phyloP scores from a whole-genome alignment of 805 yeast species.

The Candida lessepsii region DNA sequence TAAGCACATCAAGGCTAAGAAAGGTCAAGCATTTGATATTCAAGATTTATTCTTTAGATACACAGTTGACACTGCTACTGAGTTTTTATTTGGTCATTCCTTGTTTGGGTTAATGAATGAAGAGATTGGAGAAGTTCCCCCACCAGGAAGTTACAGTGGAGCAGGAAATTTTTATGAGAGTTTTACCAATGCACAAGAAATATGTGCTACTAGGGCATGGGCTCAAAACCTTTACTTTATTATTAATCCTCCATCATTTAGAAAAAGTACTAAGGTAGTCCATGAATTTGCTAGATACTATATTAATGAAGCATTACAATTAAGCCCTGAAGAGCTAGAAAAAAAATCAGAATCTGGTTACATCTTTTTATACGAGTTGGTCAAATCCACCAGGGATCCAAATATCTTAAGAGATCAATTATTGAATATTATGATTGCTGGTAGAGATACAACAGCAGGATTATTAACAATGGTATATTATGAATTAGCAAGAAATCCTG shows the following conservation, averaged over 20 bases:
- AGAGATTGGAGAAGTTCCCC: conserved; percentile 26
- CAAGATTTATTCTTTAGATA: conserved; percentile 31
- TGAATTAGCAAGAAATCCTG: conserved; percentile 34
- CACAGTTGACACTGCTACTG: conserved; percentile 39
- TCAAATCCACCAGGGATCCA: conserved; percentile 37
- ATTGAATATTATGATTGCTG: conserved; percentile 41
- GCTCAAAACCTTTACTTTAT: conserved; percentile 25
- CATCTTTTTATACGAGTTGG: conserved; percentile 40
- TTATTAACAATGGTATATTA: conserved; percentile 29
- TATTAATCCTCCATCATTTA: conserved; percentile 29
- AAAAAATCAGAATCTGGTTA: conserved; percentile 30
- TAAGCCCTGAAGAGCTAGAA: conserved; percentile 28
- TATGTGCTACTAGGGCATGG: conserved; percentile 33
- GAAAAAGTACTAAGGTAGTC: conserved; percentile 28
- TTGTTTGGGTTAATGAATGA: conserved; percentile 27
- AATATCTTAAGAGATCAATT: conserved; percentile 39
- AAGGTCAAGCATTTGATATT: conserved; percentile 28
- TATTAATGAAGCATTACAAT: conserved; percentile 29
- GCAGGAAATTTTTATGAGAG: conserved; percentile 21
- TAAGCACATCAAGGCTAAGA: conserved; percentile 20
- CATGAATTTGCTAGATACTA: conserved; percentile 32
- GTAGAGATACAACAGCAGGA: conserved; percentile 40
- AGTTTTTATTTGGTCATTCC: conserved; percentile 39
- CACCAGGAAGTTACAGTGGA: conserved; percentile 19
- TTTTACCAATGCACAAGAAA: conserved; percentile 33